Percentiles rank a stretch among this genome's conserved stretches.
Evolutionary conservation across 2,329 filamentous ascomycete genomes (phyloP).

Genomic region (Cercospora canescens): DNA sequence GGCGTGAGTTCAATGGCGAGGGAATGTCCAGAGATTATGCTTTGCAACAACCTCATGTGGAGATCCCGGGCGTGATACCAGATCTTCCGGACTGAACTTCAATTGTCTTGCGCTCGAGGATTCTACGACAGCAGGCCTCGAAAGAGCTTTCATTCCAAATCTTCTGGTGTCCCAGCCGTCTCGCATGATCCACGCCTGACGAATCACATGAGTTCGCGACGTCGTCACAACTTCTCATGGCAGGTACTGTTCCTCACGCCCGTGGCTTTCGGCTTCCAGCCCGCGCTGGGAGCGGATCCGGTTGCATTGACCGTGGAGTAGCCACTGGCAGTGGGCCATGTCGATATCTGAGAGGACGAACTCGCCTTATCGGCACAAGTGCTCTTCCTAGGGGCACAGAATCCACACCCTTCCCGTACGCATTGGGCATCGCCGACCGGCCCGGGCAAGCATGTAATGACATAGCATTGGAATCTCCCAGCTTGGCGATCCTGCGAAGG

Average conservation of each 20-base stretch:
- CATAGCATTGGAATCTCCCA: conserved; percentile 3
- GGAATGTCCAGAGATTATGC: not conserved
- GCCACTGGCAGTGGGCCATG: not conserved
- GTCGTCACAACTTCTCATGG: not conserved
- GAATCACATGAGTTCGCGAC: not conserved
- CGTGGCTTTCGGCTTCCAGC: not conserved
- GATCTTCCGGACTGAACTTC: not conserved
- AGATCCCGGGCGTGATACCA: not conserved
- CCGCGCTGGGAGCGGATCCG: not conserved
- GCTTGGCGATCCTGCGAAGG: not conserved
- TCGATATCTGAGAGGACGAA: not conserved
- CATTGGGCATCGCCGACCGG: not conserved
- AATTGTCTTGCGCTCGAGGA: not conserved
- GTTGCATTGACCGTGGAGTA: not conserved
- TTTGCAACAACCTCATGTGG: not conserved
- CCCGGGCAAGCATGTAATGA: not conserved
- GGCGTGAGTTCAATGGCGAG: no score
- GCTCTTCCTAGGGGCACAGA: not conserved
- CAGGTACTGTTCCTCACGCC: not conserved
- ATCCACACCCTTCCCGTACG: not conserved
- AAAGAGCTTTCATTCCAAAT: not conserved
- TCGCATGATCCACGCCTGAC: not conserved
- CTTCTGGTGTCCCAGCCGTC: not conserved
- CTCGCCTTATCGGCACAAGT: not conserved
- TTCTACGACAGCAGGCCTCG: not conserved